Base-by-base conservation (phyloP, 306 rosid genomes). In the Cucumis sativus region DNA sequence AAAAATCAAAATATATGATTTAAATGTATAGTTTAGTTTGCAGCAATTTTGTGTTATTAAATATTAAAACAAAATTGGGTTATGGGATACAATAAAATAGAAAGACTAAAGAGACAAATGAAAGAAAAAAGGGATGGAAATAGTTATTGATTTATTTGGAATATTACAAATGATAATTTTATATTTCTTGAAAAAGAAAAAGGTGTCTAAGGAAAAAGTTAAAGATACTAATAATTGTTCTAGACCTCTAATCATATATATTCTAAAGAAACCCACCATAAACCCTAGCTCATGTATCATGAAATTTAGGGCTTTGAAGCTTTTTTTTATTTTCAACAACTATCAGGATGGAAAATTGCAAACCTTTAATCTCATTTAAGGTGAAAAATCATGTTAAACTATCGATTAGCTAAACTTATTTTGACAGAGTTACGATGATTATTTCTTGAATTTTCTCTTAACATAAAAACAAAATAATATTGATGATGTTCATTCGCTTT, bases 221-320 rank as follows among this genome's bases (percentile, higher is more conserved):
- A 67, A 67, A 33, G 3, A 41, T 23, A 72, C 6, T 52, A 35
- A 51, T 30, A 35, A 30, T 28, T 8, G 5, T 52, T 49, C 28
- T 30, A 23, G 5, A 33, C 45, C 30, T 16, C 61, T 51, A 51
- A 72, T 72, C 40, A 72, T 28, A 72, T 28, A 25, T 49, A 51
- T 72, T 40, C 25, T 30, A 49, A 25, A 51, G 58, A n/a, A 70
- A 70, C 18, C 35, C 20, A 20, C 18, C 18, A 69, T 69, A 69
- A 70, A 70, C 59, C 76, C 62, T 63, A 47, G 76, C 41, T 3
- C 9, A 9, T 1, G 39, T 70, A 70, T 47, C 16, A 72, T 9
- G 77, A 51, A 72, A 72, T 30, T 72, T 30, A 72, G 77, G 77
- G 62, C 12, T 71, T 71, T 70, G n/a, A 5, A 67, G 72, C 47